Evolutionary conservation across 139 green algal species (phyloP).

Genomic region (Chlamydomonas incerta): DNA sequence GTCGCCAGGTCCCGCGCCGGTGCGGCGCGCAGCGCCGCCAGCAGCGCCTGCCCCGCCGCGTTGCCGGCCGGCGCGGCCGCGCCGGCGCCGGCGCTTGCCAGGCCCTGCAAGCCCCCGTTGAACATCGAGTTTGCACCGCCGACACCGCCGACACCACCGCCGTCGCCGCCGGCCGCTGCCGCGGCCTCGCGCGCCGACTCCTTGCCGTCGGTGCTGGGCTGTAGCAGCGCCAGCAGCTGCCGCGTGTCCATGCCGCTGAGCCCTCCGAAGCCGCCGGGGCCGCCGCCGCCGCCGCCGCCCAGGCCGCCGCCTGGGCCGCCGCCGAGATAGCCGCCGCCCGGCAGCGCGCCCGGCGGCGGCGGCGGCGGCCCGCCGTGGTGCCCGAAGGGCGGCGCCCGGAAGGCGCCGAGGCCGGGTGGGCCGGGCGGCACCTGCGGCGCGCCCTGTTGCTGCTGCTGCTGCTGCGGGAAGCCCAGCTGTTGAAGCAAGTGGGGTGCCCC

Average conservation of each 20-base stretch:
- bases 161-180: too few species aligned
- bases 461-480: too few species aligned
- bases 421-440: background rate
- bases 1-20: background rate
- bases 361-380: too few species aligned
- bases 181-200: too few species aligned
- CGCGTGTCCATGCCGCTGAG: background rate
- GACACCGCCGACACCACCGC: too few species aligned
- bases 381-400: too few species aligned
- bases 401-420: too few species aligned
- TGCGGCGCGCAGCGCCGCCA: background rate
- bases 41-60: background rate
- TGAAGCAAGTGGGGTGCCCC: background rate
- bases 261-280: background rate
- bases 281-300: background rate
- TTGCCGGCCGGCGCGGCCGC: background rate
- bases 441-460: background rate
- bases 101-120: too few species aligned
- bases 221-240: background rate
- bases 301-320: background rate
- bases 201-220: background rate
- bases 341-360: too few species aligned
- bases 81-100: too few species aligned
- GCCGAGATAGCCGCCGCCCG: background rate
- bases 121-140: too few species aligned